phyloP scores from a whole-genome alignment of 2,329 filamentous ascomycete species.

The Cytospora paraplurivora region DNA sequence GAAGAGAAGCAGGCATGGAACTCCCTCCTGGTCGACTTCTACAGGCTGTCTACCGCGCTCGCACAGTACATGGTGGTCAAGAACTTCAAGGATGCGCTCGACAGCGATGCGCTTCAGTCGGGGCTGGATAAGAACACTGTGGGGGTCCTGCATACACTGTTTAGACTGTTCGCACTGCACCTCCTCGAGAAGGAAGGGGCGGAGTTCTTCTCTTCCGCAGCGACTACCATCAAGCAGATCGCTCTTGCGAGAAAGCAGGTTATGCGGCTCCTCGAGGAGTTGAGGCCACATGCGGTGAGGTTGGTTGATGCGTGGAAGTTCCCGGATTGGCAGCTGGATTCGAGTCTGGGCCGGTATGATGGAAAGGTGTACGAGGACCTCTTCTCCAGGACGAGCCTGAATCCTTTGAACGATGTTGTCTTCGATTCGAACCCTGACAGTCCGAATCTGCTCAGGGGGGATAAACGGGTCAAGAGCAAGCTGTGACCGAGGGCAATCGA shows the following conservation, averaged over 20 bases:
- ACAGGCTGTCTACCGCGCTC: conserved; percentile 73
- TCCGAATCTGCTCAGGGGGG: conserved; percentile 61
- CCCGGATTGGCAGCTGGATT: conserved; percentile 77
- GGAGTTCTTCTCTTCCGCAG: conserved; percentile 72
- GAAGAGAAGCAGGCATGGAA: conserved; percentile 78
- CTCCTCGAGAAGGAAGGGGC: conserved; percentile 65
- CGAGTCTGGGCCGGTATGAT: conserved; percentile 68
- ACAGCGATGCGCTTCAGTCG: conserved; percentile 48
- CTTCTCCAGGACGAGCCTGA: conserved; percentile 71
- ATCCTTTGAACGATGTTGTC: conserved; percentile 71
- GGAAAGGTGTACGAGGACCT: conserved; percentile 79
- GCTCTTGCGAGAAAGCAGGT: conserved; percentile 67
- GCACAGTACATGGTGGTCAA: conserved; percentile 78
- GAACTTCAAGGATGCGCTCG: conserved; percentile 60
- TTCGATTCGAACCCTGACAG: conserved; percentile 73
- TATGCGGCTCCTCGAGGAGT: conserved; percentile 69
- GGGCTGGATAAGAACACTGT: conserved; percentile 61
- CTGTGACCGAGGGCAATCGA: conserved; percentile 38
- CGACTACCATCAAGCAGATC: conserved; percentile 73
- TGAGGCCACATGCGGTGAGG: conserved; percentile 71
- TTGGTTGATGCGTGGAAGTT: conserved; percentile 77
- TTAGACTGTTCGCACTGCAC: conserved; percentile 76
- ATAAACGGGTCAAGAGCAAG: conserved; percentile 53
- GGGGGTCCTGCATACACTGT: conserved; percentile 68
- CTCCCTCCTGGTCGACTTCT: conserved; percentile 75